A percentile compares a stretch with the other conserved stretches of the same genome.
Evolutionary conservation across 2,329 filamentous ascomycete species (phyloP).

Genomic region (Didymella exigua): DNA sequence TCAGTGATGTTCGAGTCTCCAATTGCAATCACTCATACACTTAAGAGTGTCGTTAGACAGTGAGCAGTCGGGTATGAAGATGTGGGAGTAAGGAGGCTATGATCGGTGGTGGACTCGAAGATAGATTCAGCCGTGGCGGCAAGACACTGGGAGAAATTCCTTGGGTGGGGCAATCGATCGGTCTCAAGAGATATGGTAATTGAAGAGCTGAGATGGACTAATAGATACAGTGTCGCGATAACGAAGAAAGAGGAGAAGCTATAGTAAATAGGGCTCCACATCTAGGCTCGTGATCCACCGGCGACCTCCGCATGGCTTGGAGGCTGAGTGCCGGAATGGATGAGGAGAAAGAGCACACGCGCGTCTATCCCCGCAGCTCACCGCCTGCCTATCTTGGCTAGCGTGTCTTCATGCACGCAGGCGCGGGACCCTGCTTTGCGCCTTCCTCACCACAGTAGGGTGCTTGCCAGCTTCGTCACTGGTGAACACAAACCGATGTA

Average conservation of each 20-base stretch:
- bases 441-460: slow-evolving; percentile 16
- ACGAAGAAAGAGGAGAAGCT: slow-evolving; percentile 24
- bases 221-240: slow-evolving; percentile 27
- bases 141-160: slow-evolving; percentile 17
- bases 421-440: slow-evolving; percentile 24
- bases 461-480: slow-evolving; percentile 27
- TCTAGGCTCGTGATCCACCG: slow-evolving; percentile 43
- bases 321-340: slow-evolving; percentile 16
- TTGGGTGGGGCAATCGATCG: slow-evolving; percentile 19
- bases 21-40: not conserved
- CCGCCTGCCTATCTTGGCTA: slow-evolving; percentile 30
- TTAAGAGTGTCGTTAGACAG: not conserved
- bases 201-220: slow-evolving; percentile 18
- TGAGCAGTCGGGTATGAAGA: not conserved
- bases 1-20: not conserved
- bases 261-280: slow-evolving; percentile 22
- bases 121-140: slow-evolving; percentile 16
- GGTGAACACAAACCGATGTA: slow-evolving; percentile 13
- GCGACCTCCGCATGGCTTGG: slow-evolving; percentile 36
- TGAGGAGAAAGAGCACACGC: slow-evolving; percentile 18
- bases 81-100: slow-evolving; percentile 2
- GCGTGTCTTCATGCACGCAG: slow-evolving; percentile 12
- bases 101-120: slow-evolving; percentile 10
- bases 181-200: slow-evolving; percentile 16
- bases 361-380: slow-evolving; percentile 19